Percentiles rank a stretch among this genome's conserved stretches.
Evolutionary conservation across 257 asterid species (phyloP).

Genomic region (Nyctanthes arbortristis): DNA sequence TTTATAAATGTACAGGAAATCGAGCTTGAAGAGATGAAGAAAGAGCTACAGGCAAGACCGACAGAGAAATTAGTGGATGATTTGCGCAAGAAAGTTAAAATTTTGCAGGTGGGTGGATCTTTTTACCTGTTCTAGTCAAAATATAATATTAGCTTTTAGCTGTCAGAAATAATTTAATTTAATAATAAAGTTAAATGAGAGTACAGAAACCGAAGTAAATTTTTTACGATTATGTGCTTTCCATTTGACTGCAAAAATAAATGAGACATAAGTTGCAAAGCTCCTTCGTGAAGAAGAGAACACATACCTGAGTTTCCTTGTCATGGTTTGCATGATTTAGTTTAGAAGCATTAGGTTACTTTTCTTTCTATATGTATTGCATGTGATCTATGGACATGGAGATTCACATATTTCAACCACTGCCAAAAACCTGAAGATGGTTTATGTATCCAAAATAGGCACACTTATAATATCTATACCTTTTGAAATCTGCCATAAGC

Average conservation of each 20-base stretch:
- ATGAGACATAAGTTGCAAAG: background rate
- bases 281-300: background rate
- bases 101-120: slow-evolving; percentile 75
- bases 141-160: slow-evolving; percentile 15
- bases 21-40: slow-evolving; percentile 73
- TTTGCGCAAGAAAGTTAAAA: slow-evolving; percentile 89
- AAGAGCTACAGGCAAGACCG: slow-evolving; percentile 87
- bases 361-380: slow-evolving; percentile 3
- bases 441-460: background rate
- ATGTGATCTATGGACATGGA: background rate
- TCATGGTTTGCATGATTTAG: background rate
- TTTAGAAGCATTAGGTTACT: background rate
- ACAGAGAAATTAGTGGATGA: slow-evolving; percentile 89
- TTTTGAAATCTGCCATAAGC: slow-evolving; percentile 12
- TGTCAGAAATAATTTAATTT: slow-evolving; percentile 1
- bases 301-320: background rate
- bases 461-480: background rate
- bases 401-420: slow-evolving; percentile 7
- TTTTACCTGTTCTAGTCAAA: slow-evolving; percentile 18
- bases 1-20: slow-evolving; percentile 54
- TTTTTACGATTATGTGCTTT: background rate
- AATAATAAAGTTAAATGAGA: background rate
- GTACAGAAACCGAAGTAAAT: slow-evolving; percentile 6
- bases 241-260: background rate
- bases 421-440: background rate